Evolutionary conservation across 2,329 filamentous ascomycete species (phyloP).

Genomic region (Pseudocercospora musae): DNA sequence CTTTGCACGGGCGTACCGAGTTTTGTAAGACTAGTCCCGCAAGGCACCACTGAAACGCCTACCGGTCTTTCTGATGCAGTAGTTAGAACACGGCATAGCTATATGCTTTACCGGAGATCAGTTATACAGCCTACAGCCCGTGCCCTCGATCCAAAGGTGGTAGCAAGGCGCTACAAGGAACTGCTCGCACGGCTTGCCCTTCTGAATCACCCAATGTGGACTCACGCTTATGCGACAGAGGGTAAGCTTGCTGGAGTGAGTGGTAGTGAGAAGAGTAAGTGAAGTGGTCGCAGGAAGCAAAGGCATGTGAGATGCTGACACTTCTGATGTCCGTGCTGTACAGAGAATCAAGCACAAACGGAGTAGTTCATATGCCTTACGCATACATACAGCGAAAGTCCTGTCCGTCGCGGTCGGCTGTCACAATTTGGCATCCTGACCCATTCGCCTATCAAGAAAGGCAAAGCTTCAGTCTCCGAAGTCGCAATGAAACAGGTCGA

Average conservation of each 20-base stretch:
- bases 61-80: too few relatives aligned
- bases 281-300: too few relatives aligned
- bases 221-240: constrained; percentile 11
- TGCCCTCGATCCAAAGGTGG: too few relatives aligned
- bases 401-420: neutral
- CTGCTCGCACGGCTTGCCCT: too few relatives aligned
- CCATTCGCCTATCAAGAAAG: neutral
- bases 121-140: too few relatives aligned
- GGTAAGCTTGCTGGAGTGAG: constrained; percentile 10
- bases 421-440: neutral
- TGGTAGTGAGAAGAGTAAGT: constrained; percentile 17
- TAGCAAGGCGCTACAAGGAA: too few relatives aligned
- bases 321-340: neutral
- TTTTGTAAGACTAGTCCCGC: too few relatives aligned
- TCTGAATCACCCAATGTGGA: too few relatives aligned
- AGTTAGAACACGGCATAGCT: too few relatives aligned
- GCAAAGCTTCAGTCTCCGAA: neutral
- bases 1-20: too few relatives aligned
- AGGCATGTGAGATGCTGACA: neutral
- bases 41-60: too few relatives aligned
- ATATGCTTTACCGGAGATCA: too few relatives aligned
- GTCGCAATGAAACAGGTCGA: neutral
- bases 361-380: neutral
- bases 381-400: neutral
- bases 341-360: neutral